Percentiles rank a stretch among this genome's conserved stretches.
Evolutionary conservation across 1,139 yeast species (phyloP).

Genomic region (Pichia sp.): DNA sequence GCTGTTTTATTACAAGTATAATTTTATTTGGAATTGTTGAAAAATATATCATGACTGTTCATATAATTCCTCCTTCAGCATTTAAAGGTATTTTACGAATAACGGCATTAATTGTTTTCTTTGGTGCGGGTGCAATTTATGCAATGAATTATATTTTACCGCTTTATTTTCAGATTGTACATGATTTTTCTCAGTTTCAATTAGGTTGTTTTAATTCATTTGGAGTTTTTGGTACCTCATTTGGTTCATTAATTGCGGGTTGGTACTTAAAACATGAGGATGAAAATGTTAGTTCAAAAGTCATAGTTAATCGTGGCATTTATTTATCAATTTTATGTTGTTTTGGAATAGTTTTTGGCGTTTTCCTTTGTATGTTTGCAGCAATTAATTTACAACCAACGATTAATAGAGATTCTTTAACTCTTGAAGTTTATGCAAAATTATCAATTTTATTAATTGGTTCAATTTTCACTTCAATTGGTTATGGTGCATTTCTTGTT

Average conservation of each 20-base stretch:
- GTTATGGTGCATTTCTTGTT: conserved; percentile 42
- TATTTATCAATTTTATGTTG: conserved; percentile 30
- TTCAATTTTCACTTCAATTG: conserved; percentile 33
- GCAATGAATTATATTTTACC: conserved; percentile 33
- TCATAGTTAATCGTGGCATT: conserved; percentile 51
- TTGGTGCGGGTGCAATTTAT: conserved; percentile 38
- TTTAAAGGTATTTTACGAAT: conserved; percentile 31
- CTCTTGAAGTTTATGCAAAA: conserved; percentile 6
- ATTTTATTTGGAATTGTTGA: conserved; percentile 39
- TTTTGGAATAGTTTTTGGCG: conserved; percentile 25
- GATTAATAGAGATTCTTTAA: conserved; percentile 13
- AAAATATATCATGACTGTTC: conserved; percentile 43
- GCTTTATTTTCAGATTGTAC: conserved; percentile 44
- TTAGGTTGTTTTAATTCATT: conserved; percentile 39
- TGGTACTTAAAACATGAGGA: conserved; percentile 39
- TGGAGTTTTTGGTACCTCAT: conserved; percentile 44
- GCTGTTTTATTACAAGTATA: conserved; percentile 20
- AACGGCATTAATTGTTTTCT: conserved; percentile 49
- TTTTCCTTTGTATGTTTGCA: conserved; percentile 18
- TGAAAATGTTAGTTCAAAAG: conserved; percentile 46
- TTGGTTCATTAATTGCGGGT: conserved; percentile 61
- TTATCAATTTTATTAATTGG: conserved; percentile 35
- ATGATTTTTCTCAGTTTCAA: conserved; percentile 48
- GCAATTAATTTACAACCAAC: conserved; percentile 22
- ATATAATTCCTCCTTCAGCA: conserved; percentile 48